Percentiles rank a stretch among this genome's conserved stretches.
These are phyloP conservation scores for Oryza rufipogon DNA, from an alignment of 176 grass and related monocot species.

Conservation along the genomic window DNA sequence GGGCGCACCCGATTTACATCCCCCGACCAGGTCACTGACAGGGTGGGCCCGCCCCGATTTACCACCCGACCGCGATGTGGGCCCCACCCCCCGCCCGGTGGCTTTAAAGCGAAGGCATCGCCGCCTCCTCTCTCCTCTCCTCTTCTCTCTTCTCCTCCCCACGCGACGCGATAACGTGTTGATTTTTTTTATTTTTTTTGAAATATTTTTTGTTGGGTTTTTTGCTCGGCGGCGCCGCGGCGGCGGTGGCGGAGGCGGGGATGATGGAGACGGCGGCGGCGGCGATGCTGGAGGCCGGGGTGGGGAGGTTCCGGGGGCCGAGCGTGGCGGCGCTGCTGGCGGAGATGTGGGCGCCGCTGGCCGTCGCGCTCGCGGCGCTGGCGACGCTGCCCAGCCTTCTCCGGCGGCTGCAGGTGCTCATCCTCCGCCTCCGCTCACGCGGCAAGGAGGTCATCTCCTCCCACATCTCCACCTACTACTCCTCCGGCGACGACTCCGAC, in stretches of 20 bases:
- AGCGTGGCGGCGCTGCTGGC: conserved; percentile 43
- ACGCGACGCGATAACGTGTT: conserved; percentile 5
- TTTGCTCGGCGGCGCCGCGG: neutral
- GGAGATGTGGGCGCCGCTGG: conserved; percentile 65
- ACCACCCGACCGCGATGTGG: neutral
- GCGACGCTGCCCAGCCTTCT: conserved; percentile 61
- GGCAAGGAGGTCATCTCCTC: conserved; percentile 57
- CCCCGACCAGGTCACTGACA: neutral
- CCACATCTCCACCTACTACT: conserved; percentile 53
- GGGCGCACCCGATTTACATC: neutral
- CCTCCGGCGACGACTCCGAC: conserved; percentile 26
- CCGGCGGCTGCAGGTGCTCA: conserved; percentile 47
- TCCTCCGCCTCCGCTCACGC: conserved; percentile 52
- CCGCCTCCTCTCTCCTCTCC: neutral
- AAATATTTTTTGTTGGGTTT: neutral
- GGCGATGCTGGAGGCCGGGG: conserved; percentile 59
- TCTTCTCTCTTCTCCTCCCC: neutral
- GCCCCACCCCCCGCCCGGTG: neutral
- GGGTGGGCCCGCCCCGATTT: fast-evolving
- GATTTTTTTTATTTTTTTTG: neutral
- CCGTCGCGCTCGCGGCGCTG: conserved; percentile 54
- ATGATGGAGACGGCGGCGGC: conserved; percentile 51
- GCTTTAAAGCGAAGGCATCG: conserved; percentile 41
- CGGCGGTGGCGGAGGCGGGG: neutral
- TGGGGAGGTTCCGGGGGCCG: conserved; percentile 55